Conservation (phyloP, 192 early-diverging fungal genomes). For the Phlyctochytrium bullatum region DNA sequence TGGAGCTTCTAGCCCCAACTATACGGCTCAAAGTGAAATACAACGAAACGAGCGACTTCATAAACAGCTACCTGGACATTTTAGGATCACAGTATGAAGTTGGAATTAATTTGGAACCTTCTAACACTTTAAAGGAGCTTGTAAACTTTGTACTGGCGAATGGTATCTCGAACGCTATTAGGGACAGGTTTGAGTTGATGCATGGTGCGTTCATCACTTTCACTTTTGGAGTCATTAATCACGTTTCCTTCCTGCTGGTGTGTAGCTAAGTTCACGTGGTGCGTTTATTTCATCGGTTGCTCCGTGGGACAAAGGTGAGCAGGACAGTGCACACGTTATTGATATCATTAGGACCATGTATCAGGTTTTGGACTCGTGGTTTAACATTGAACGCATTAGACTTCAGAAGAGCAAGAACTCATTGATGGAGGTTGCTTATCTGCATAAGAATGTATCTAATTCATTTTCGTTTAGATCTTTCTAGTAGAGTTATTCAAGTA, state of each 20-base stretch:
- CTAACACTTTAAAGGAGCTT: conserved; percentile 2
- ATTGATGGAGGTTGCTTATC: conserved; percentile 61
- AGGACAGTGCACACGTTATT: background rate
- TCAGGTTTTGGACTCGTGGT: background rate
- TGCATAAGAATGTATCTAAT: too few relatives aligned
- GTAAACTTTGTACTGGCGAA: conserved; percentile 17
- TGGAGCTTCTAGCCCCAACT: conserved; percentile 69
- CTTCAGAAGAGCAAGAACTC: conserved; percentile 74
- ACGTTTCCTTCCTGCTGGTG: background rate
- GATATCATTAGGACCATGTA: conserved; percentile 8
- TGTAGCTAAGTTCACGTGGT: conserved; percentile 70
- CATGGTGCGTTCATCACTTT: too few relatives aligned
- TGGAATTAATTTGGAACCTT: background rate
- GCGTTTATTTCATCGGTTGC: conserved; percentile 72
- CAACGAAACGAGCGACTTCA: conserved; percentile 47
- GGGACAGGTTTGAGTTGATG: background rate
- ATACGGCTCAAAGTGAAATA: conserved; percentile 62
- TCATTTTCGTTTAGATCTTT: too few relatives aligned
- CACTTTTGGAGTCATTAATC: too few relatives aligned
- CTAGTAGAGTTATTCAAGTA: too few relatives aligned
- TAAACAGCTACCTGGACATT: conserved; percentile 55
- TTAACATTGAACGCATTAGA: conserved; percentile 43
- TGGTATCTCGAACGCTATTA: background rate
- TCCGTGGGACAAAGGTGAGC: conserved; percentile 65
- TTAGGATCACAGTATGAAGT: conserved; percentile 61